Evolutionary conservation across 2,329 filamentous ascomycete genomes (phyloP).

Genomic region (Fusarium sp.): DNA sequence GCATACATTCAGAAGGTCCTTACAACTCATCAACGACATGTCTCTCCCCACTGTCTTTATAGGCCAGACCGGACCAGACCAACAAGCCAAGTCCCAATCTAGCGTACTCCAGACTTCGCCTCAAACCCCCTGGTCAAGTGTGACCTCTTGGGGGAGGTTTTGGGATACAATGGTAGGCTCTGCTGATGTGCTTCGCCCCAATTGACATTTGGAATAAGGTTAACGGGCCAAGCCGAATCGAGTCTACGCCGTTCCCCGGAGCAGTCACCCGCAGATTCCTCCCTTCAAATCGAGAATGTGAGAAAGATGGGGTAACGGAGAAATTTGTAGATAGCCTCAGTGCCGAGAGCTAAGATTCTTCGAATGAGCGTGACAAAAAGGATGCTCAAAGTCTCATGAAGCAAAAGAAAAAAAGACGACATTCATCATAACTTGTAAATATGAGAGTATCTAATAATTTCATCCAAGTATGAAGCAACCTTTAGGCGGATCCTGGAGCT

Average conservation of each 20-base stretch:
- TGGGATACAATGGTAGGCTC: conserved; percentile 7
- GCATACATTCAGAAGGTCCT: not conserved
- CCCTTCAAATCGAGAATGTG: conserved; percentile 6
- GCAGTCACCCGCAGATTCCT: conserved; percentile 15
- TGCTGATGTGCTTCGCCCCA: conserved; percentile 23
- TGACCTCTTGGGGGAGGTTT: not conserved
- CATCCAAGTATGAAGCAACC: not conserved
- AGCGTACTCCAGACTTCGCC: conserved; percentile 17
- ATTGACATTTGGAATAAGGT: conserved; percentile 37
- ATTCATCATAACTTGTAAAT: not conserved
- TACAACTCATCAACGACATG: not conserved
- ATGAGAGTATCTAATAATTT: not conserved
- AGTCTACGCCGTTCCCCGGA: conserved; percentile 13
- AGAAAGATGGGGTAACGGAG: not conserved
- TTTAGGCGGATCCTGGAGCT: not conserved
- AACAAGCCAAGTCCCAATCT: conserved; percentile 17
- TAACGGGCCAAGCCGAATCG: conserved; percentile 32
- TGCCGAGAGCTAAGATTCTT: not conserved
- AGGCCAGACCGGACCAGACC: conserved; percentile 1
- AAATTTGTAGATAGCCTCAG: conserved; percentile 1
- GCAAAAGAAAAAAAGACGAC: not conserved
- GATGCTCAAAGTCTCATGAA: not conserved
- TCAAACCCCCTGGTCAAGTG: conserved; percentile 6
- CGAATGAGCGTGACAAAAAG: not conserved
- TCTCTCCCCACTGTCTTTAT: not conserved